Conservation (phyloP, 2,329 filamentous ascomycete genomes). For the Pseudogymnoascus sp. region DNA sequence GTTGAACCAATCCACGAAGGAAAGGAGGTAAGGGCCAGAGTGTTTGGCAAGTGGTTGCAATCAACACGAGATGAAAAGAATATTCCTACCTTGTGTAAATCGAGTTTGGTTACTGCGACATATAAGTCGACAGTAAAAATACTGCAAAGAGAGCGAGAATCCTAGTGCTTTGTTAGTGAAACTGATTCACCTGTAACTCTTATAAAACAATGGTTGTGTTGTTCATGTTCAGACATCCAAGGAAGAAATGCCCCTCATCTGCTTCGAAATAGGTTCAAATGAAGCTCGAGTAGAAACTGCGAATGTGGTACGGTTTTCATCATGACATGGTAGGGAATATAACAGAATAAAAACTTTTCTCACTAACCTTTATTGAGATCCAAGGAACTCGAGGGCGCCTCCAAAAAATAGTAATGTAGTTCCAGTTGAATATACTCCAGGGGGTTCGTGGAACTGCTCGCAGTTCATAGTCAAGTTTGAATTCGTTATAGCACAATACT, state of each 20-base stretch:
- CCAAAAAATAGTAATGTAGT: background rate
- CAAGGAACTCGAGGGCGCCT: background rate
- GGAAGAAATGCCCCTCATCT: constrained; percentile 62
- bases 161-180: background rate
- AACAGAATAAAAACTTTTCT: constrained; percentile 11
- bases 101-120: background rate
- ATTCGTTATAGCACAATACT: constrained; percentile 1
- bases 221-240: constrained; percentile 61
- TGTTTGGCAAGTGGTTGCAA: constrained; percentile 56
- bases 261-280: constrained; percentile 54
- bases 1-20: constrained; percentile 32
- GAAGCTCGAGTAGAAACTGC: constrained; percentile 81
- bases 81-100: background rate
- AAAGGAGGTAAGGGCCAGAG: constrained; percentile 65
- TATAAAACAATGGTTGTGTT: background rate
- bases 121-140: background rate
- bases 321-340: constrained; percentile 37
- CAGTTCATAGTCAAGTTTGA: background rate
- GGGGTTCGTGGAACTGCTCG: background rate
- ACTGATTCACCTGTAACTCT: background rate
- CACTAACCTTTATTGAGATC: constrained; percentile 18
- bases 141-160: background rate
- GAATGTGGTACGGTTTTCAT: constrained; percentile 73
- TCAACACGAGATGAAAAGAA: background rate
- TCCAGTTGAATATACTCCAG: background rate